Conservation (phyloP, 371 early-diverging fungal species). For the Dichotomocladium elegans region DNA sequence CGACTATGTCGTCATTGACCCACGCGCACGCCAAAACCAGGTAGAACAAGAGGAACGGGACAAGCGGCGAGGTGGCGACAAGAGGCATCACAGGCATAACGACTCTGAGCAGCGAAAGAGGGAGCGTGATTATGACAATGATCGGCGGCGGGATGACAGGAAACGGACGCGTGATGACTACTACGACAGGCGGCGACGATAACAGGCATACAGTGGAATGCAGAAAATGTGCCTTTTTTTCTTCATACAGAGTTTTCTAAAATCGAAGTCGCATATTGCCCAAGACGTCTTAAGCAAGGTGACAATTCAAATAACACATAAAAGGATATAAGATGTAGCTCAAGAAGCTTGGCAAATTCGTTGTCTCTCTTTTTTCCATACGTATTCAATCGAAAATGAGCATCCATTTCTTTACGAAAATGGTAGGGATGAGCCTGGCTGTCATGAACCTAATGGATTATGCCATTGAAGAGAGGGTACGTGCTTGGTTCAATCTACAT, state of each 20-base stretch:
- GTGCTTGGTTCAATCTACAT: no score
- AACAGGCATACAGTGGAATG: neutral
- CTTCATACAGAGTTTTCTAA: neutral
- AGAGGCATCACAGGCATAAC: conserved; percentile 21
- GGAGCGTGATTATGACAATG: conserved; percentile 20
- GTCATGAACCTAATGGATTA: no score
- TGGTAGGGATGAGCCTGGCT: no score
- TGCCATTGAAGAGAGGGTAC: no score
- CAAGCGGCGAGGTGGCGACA: conserved; percentile 14
- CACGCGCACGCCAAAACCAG: conserved; percentile 45
- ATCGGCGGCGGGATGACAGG: conserved; percentile 6
- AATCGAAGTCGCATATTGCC: neutral
- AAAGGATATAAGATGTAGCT: no score
- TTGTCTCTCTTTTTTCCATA: no score
- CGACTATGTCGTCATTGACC: conserved; percentile 78
- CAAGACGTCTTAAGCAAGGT: no score
- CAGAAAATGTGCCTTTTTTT: neutral
- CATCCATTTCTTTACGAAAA: no score
- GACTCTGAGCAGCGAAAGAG: conserved; percentile 19
- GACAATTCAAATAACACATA: no score
- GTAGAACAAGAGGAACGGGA: conserved; percentile 38
- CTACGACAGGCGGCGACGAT: neutral
- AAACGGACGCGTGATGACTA: conserved; percentile 9
- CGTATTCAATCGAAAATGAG: no score
- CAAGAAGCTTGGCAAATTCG: no score